phyloP scores from a whole-genome alignment of 2,329 filamentous ascomycete species.

The Talaromyces pinophilus region DNA sequence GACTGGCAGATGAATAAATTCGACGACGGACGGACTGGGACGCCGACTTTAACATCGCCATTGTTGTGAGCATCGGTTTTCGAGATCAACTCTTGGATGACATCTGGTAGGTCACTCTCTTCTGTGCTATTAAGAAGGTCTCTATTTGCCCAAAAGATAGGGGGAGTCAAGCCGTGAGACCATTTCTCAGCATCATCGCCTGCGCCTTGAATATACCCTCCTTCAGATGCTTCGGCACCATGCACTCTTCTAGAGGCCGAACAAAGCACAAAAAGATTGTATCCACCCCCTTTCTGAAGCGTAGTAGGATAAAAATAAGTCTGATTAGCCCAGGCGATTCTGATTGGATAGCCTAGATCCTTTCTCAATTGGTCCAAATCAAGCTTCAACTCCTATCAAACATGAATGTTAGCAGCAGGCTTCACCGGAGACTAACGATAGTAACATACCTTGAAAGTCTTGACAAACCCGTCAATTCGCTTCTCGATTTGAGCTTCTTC shows the following conservation, averaged over 20 bases:
- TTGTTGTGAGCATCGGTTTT: constrained; percentile 27
- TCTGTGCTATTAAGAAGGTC: constrained; percentile 60
- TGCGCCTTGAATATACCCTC: constrained; percentile 87
- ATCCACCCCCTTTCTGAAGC: constrained; percentile 52
- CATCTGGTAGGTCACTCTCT: constrained; percentile 63
- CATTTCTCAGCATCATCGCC: constrained; percentile 95
- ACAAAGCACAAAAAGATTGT: constrained; percentile 76
- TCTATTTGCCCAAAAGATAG: constrained; percentile 75
- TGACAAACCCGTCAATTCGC: constrained; percentile 59
- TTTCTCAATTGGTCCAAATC: constrained; percentile 57
- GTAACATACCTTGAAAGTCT: constrained; percentile 47
- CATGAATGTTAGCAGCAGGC: constrained; percentile 29
- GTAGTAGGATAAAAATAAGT: constrained; percentile 57
- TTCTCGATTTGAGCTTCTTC: constrained; percentile 77
- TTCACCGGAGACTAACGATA: neutral
- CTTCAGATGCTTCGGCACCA: constrained; percentile 68
- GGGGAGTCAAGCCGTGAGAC: constrained; percentile 76
- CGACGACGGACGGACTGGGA: constrained; percentile 40
- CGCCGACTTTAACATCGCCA: constrained; percentile 25
- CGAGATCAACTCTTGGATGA: constrained; percentile 52
- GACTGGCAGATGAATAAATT: constrained; percentile 44
- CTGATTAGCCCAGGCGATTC: constrained; percentile 77
- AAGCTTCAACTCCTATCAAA: constrained; percentile 59
- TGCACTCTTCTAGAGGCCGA: constrained; percentile 75
- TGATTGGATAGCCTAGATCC: constrained; percentile 69